Evolutionary conservation across 2,329 filamentous ascomycete genomes (phyloP).

Genomic region (Fusarium albidum): DNA sequence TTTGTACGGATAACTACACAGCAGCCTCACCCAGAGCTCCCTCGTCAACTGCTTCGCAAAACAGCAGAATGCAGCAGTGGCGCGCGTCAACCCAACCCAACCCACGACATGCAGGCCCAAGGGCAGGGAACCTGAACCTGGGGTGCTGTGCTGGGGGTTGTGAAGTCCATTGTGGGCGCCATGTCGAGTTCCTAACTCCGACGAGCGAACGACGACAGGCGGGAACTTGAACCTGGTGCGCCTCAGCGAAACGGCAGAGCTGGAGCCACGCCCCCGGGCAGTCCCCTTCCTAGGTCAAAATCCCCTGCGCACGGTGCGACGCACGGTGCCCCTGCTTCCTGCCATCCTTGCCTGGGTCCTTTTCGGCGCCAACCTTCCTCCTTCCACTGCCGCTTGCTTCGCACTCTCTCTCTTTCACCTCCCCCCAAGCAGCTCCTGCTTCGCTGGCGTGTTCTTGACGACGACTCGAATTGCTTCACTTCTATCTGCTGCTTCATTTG

Average conservation of each 20-base stretch:
- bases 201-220: slow-evolving; percentile 22
- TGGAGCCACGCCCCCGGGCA: slow-evolving; percentile 30
- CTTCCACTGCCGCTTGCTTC: slow-evolving; percentile 32
- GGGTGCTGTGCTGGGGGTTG: not conserved
- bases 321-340: slow-evolving; percentile 14
- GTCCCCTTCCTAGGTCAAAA: not conserved
- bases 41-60: not conserved
- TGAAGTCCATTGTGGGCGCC: not conserved
- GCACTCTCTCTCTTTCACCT: slow-evolving; percentile 35
- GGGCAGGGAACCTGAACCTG: slow-evolving; percentile 1
- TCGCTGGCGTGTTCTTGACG: slow-evolving; percentile 39
- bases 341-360: slow-evolving; percentile 30
- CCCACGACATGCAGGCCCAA: slow-evolving; percentile 1
- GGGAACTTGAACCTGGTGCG: slow-evolving; percentile 19
- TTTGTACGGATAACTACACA: slow-evolving; percentile 1
- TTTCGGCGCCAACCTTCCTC: slow-evolving; percentile 35
- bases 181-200: slow-evolving; percentile 10
- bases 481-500: slow-evolving; percentile 22
- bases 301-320: slow-evolving; percentile 23
- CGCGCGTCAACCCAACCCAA: slow-evolving; percentile 1
- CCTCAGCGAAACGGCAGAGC: slow-evolving; percentile 30
- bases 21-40: not conserved
- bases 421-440: slow-evolving; percentile 39
- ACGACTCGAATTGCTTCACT: slow-evolving; percentile 43
- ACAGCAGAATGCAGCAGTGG: not conserved